phyloP scores from a whole-genome alignment of 2,329 filamentous ascomycete genomes.

The Stromatinia cepivora region DNA sequence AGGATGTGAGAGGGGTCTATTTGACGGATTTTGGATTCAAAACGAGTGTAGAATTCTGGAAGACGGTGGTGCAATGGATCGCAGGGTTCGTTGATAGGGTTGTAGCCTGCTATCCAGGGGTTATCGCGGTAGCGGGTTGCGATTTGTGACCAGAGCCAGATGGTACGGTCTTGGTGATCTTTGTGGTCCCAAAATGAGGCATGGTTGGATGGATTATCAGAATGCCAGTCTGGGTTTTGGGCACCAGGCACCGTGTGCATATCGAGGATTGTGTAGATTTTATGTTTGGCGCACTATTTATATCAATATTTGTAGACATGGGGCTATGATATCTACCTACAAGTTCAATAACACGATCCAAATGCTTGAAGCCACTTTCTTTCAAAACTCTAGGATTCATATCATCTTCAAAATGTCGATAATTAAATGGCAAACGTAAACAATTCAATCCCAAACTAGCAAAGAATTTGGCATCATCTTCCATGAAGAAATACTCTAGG shows the following conservation, averaged over 20 bases:
- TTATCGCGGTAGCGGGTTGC: constrained; percentile 47
- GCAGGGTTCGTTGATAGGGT: constrained; percentile 42
- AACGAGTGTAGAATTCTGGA: constrained; percentile 45
- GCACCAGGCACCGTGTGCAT: constrained; percentile 49
- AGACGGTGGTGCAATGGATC: constrained; percentile 43
- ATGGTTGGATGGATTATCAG: constrained; percentile 43
- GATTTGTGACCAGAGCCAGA: constrained; percentile 48
- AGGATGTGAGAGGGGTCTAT: constrained; percentile 52
- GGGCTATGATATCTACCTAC: constrained; percentile 18
- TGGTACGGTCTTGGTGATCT: constrained; percentile 48
- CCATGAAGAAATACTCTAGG: constrained; percentile 55
- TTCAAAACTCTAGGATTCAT: constrained; percentile 52
- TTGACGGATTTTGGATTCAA: constrained; percentile 45
- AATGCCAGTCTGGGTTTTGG: constrained; percentile 53
- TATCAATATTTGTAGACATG: not conserved
- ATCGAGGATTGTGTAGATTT: constrained; percentile 49
- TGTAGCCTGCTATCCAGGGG: constrained; percentile 41
- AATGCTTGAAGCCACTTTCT: constrained; percentile 49
- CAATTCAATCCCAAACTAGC: constrained; percentile 57
- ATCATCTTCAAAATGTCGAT: constrained; percentile 56
- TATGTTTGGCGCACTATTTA: constrained; percentile 42
- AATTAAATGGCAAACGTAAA: constrained; percentile 61
- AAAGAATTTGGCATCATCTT: constrained; percentile 58
- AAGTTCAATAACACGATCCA: constrained; percentile 51
- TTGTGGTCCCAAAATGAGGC: constrained; percentile 51